A percentile compares a stretch with the other conserved stretches of the same genome.
phyloP scores from a whole-genome alignment of 805 yeast species.

The Wickerhamiella dianesei region DNA sequence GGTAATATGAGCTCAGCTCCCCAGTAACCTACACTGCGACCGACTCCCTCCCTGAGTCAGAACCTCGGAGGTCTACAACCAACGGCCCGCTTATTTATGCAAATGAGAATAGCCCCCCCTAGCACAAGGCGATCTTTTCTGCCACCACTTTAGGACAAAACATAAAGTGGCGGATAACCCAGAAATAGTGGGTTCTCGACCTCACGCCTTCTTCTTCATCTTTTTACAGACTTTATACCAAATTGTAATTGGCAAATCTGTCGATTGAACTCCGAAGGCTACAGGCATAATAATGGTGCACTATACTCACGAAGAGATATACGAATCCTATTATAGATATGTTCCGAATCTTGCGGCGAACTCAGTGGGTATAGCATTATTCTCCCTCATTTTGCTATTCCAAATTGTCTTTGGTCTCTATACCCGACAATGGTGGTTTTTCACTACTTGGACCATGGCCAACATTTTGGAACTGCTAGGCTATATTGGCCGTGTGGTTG shows the following conservation, averaged over 20 bases:
- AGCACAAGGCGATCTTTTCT: too few relatives aligned
- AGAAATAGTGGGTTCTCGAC: too few relatives aligned
- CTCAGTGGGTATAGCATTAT: conserved; percentile 39
- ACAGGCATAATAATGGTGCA: background rate
- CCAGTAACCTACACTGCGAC: too few relatives aligned
- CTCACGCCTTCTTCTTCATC: too few relatives aligned
- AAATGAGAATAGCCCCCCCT: background rate
- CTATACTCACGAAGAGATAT: background rate
- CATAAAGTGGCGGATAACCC: too few relatives aligned
- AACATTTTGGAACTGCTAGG: conserved; percentile 52
- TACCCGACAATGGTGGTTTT: conserved; percentile 53
- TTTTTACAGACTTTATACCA: too few relatives aligned
- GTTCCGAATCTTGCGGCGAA: conserved; percentile 47
- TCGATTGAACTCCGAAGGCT: too few relatives aligned
- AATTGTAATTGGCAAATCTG: too few relatives aligned
- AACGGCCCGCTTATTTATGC: background rate
- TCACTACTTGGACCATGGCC: conserved; percentile 42
- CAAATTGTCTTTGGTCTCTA: conserved; percentile 34
- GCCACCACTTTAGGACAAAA: too few relatives aligned
- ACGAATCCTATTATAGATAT: conserved; percentile 10
- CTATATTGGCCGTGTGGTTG: conserved; percentile 46
- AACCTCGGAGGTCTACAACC: too few relatives aligned
- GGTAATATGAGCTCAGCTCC: too few relatives aligned
- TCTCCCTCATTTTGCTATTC: conserved; percentile 33
- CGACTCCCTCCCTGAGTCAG: too few relatives aligned